Evolutionary conservation across 106 monocot genomes (phyloP).

Genomic region (Dactylorhiza incarnata): DNA sequence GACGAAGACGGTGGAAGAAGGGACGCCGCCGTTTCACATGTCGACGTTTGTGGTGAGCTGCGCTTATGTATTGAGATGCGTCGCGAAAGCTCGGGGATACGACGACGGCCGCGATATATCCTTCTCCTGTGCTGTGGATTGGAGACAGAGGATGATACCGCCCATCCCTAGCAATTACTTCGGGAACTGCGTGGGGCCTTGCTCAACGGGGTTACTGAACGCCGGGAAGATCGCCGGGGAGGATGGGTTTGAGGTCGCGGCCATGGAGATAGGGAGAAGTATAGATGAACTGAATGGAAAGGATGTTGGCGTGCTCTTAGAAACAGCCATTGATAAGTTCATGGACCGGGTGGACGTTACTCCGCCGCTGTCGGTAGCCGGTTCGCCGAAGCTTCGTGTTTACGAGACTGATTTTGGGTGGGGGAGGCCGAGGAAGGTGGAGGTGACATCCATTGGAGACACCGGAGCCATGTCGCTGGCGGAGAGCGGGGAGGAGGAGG

Average conservation of each 20-base stretch:
- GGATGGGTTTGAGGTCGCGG: conserved; percentile 2
- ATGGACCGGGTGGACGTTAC: not conserved
- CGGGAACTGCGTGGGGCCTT: conserved; percentile 25
- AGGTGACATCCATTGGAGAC: conserved; percentile 7
- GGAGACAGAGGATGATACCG: conserved; percentile 18
- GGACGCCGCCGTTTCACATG: not conserved
- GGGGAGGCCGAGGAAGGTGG: conserved; percentile 14
- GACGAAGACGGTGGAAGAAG: not conserved
- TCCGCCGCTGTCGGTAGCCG: not conserved
- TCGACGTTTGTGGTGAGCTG: conserved; percentile 22
- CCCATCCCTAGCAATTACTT: conserved; percentile 23
- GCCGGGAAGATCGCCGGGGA: not conserved
- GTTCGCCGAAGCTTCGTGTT: conserved; percentile 16
- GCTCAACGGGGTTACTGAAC: not conserved
- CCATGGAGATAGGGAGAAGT: not conserved
- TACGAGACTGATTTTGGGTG: conserved; percentile 26
- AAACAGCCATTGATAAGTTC: too few relatives aligned
- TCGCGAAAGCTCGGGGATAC: conserved; percentile 1
- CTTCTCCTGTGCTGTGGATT: conserved; percentile 7
- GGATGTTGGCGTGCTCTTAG: not conserved
- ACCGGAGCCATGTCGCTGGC: conserved; percentile 11
- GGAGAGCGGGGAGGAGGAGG: conserved; percentile 5
- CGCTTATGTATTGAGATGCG: conserved; percentile 18
- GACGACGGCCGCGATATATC: not conserved
- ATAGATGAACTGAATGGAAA: not conserved